phyloP scores from a whole-genome alignment of 768 basidiomycete genomes.

The Lyophyllum shimeji region DNA sequence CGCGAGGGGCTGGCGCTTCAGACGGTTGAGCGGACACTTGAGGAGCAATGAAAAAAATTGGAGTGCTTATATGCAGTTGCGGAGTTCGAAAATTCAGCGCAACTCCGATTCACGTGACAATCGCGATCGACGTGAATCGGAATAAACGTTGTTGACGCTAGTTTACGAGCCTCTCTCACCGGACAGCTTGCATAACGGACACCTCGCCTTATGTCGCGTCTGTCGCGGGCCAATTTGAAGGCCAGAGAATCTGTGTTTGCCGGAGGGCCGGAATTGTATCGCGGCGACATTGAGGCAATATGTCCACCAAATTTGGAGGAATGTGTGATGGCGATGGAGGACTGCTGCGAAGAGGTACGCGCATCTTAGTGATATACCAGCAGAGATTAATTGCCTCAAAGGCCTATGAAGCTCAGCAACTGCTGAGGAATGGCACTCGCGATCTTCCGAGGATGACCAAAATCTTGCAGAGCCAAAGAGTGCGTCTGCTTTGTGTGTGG shows the following conservation, averaged over 20 bases:
- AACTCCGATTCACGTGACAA: constrained; percentile 17
- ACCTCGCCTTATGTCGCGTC: constrained; percentile 41
- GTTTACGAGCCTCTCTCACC: not conserved
- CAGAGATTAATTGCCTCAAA: constrained; percentile 20
- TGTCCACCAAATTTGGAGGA: constrained; percentile 74
- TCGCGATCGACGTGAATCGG: not conserved
- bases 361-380: not conserved
- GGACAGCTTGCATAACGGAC: not conserved
- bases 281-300: constrained; percentile 59
- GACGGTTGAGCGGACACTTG: constrained; percentile 70
- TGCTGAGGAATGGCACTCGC: constrained; percentile 66
- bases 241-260: constrained; percentile 71
- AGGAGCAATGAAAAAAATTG: constrained; percentile 25
- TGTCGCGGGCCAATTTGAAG: constrained; percentile 53
- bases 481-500: too few species aligned
- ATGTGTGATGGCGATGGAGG: constrained; percentile 77
- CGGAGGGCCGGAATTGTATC: constrained; percentile 63
- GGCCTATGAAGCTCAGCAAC: constrained; percentile 67
- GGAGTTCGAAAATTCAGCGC: constrained; percentile 26
- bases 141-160: too few species aligned
- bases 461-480: constrained; percentile 67
- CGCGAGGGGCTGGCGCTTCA: constrained; percentile 58
- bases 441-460: constrained; percentile 73
- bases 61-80: constrained; percentile 24
- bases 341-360: constrained; percentile 75